Percentiles rank a stretch among this genome's conserved stretches.
These are phyloP conservation scores for Candida sanyaensis DNA, from an alignment of 1,139 yeast species.

Conservation along the genomic window DNA sequence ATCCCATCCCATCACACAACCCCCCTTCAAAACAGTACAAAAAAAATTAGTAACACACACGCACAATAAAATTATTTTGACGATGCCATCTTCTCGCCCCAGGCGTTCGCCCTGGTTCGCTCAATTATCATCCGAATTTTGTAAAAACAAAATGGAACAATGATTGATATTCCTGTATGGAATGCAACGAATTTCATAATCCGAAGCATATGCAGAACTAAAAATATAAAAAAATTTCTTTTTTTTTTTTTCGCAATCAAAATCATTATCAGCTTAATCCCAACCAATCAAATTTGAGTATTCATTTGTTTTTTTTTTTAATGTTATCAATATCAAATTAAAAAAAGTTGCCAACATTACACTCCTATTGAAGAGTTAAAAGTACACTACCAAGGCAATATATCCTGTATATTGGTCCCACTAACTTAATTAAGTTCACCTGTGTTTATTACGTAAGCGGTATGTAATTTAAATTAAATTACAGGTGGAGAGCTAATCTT, in stretches of 20 bases:
- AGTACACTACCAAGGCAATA: background rate
- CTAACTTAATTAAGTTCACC: no score
- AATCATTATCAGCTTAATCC: background rate
- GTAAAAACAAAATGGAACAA: background rate
- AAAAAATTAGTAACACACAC: background rate
- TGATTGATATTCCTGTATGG: background rate
- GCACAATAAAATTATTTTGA: background rate
- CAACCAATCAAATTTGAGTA: background rate
- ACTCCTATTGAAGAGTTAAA: no score
- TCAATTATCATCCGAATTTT: background rate
- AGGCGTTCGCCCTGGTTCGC: no score
- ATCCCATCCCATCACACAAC: no score
- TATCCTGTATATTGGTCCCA: no score
- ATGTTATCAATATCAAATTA: constrained; percentile 1
- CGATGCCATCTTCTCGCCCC: no score
- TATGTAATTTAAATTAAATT: no score
- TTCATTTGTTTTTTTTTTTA: no score
- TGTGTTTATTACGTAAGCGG: no score
- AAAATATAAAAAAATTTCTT: background rate
- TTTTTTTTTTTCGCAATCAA: background rate
- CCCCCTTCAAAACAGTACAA: background rate
- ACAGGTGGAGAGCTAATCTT: no score
- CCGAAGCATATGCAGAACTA: no score
- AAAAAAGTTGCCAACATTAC: no score
- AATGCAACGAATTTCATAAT: background rate